phyloP scores from a whole-genome alignment of 768 basidiomycete genomes.

The Podaxis sp. region DNA sequence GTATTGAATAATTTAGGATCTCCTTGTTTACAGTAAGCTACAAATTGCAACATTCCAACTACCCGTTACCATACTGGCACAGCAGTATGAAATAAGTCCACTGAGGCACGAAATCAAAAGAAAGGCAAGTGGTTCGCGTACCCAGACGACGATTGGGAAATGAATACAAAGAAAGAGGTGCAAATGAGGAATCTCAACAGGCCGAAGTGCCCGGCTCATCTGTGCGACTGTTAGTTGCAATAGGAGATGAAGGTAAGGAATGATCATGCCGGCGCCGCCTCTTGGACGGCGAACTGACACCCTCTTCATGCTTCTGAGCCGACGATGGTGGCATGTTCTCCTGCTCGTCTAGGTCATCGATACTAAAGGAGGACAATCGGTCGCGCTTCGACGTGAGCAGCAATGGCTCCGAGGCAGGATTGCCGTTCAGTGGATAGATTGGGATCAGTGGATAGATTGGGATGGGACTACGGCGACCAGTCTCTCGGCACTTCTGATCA shows the following conservation, averaged over 20 bases:
- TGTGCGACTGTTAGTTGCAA: background rate
- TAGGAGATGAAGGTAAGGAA: background rate
- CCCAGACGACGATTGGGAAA: background rate
- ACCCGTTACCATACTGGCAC: background rate
- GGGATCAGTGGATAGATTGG: background rate
- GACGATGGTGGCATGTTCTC: background rate
- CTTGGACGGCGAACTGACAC: background rate
- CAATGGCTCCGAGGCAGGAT: background rate
- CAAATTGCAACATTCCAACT: background rate
- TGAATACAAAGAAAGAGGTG: background rate
- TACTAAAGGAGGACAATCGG: background rate
- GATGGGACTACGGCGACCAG: background rate
- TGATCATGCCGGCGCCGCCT: background rate
- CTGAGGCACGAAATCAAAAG: background rate
- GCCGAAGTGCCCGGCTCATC: background rate
- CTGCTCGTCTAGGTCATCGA: background rate
- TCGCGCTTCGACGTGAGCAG: background rate
- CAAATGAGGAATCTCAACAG: background rate
- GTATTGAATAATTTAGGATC: too few relatives aligned
- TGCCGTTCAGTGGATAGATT: background rate
- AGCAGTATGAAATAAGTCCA: background rate
- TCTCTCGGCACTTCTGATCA: background rate
- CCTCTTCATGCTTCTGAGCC: too few relatives aligned
- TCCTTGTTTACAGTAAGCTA: too few relatives aligned
- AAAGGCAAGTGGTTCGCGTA: background rate